Evolutionary conservation across 768 basidiomycete species (phyloP).

Genomic region (Tulasnella sp.): DNA sequence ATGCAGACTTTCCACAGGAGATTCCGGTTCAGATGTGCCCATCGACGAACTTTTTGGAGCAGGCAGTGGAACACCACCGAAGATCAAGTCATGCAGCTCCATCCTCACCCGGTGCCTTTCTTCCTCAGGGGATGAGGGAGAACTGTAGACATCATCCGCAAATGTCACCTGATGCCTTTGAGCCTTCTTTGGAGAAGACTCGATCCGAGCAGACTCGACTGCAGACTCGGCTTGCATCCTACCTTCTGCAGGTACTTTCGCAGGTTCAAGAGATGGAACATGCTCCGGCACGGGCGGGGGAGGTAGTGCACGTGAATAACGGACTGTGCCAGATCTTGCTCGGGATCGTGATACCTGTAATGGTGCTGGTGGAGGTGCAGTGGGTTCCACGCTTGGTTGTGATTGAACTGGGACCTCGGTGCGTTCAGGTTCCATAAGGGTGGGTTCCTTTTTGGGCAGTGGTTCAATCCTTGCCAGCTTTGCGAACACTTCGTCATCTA

Average conservation of each 20-base stretch:
- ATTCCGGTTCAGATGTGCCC: background rate
- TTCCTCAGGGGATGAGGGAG: no score
- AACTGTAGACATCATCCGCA: no score
- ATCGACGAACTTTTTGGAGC: background rate
- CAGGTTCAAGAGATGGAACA: background rate
- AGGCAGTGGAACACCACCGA: background rate
- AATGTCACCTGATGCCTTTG: no score
- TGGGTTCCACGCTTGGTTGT: no score
- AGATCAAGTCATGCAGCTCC: slow-evolving; percentile 12
- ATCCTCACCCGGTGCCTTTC: background rate
- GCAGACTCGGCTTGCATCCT: no score
- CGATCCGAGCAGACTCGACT: no score
- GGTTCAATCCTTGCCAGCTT: background rate
- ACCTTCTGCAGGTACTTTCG: no score
- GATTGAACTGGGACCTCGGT: no score
- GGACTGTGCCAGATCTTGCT: slow-evolving; percentile 2
- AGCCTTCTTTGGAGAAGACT: no score
- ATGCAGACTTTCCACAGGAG: no score
- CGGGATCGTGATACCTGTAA: background rate
- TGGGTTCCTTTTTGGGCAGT: background rate
- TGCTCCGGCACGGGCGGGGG: background rate
- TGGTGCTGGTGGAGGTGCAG: background rate
- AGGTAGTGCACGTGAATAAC: background rate
- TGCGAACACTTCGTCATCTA: slow-evolving; percentile 3
- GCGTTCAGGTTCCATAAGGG: background rate